phyloP scores from a whole-genome alignment of 805 yeast species.

The Yarrowia hollandica region DNA sequence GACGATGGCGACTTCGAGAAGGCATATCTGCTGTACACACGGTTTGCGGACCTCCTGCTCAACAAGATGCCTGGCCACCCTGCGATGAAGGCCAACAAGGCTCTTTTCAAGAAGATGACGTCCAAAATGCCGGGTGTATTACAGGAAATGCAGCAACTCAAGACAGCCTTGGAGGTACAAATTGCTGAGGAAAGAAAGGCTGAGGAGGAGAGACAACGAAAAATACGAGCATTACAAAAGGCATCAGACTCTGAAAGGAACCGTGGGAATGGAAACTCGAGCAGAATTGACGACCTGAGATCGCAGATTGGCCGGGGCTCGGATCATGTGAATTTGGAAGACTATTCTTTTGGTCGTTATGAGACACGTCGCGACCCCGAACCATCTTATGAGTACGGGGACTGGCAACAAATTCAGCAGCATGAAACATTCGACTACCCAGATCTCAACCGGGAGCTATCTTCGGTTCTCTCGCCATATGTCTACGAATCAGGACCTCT shows the following conservation, averaged over 20 bases:
- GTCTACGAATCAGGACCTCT: conserved; percentile 2
- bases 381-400: neutral
- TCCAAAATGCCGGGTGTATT: conserved; percentile 36
- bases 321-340: conserved; percentile 6
- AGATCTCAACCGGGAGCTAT: conserved; percentile 18
- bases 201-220: conserved; percentile 5
- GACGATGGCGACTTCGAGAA: conserved; percentile 48
- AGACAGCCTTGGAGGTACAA: conserved; percentile 10
- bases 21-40: conserved; percentile 56
- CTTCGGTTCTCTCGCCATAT: conserved; percentile 17
- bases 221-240: neutral
- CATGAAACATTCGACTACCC: conserved; percentile 20
- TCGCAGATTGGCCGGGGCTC: neutral
- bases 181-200: conserved; percentile 4
- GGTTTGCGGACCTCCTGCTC: conserved; percentile 60
- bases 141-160: conserved; percentile 37
- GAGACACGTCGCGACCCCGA: neutral
- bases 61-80: conserved; percentile 52
- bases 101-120: conserved; percentile 35
- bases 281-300: conserved; percentile 2
- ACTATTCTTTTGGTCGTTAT: conserved; percentile 2
- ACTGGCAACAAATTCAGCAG: neutral
- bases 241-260: neutral
- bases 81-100: conserved; percentile 27
- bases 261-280: neutral